Evolutionary conservation across 306 rosid species (phyloP).

Genomic region (Vigna nakashimae): DNA sequence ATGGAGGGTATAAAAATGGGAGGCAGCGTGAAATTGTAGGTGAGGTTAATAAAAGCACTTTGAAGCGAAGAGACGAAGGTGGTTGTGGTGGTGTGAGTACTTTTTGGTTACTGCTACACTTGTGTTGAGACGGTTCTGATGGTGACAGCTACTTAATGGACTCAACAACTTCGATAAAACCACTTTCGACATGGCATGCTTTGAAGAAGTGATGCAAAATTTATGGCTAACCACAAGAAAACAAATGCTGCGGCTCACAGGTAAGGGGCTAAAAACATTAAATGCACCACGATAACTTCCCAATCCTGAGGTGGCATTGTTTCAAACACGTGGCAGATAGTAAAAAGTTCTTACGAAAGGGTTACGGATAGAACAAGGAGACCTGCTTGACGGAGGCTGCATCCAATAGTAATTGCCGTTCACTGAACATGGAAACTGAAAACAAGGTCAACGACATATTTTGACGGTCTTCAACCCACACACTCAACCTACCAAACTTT

Average conservation of each 20-base stretch:
- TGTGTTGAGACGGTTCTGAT: conserved; percentile 5
- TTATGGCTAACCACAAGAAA: conserved; percentile 15
- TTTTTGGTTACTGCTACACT: not conserved
- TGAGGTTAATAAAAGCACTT: conserved; percentile 56
- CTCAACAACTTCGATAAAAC: conserved; percentile 43
- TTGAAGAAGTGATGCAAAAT: conserved; percentile 12
- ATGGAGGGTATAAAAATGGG: conserved; percentile 49
- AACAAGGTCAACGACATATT: conserved; percentile 21
- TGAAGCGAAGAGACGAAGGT: conserved; percentile 22
- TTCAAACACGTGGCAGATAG: no score
- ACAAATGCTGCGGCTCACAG: conserved; percentile 39
- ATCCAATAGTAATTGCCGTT: not conserved
- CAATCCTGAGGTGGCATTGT: no score
- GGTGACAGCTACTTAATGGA: conserved; percentile 46
- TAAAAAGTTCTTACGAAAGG: no score
- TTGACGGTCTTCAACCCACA: no score
- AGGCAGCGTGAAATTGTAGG: conserved; percentile 74
- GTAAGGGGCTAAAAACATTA: conserved; percentile 24
- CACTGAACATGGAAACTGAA: not conserved
- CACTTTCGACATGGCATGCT: not conserved
- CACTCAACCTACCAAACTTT: no score
- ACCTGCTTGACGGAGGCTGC: no score
- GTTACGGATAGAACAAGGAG: no score
- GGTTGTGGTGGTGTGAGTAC: conserved; percentile 21
- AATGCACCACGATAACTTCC: not conserved